Conservation (phyloP, 306 rosid species). For the Lablab purpureus region DNA sequence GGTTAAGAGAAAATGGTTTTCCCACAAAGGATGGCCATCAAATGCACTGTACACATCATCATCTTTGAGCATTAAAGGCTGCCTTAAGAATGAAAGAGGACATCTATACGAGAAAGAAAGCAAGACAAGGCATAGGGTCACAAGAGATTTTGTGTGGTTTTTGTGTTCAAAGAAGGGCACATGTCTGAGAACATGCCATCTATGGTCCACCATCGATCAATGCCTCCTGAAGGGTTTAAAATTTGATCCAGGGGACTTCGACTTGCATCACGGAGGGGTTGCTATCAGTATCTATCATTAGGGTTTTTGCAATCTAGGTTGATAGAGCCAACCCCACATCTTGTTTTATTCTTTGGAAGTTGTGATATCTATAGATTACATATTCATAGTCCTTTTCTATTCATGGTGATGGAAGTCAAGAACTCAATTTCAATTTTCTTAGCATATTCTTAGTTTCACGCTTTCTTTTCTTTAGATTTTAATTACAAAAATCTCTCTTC, state of each 20-base stretch:
- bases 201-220: constrained; percentile 58
- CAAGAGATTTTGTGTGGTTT: constrained; percentile 50
- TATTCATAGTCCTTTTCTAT: constrained; percentile 58
- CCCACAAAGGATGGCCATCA: constrained; percentile 42
- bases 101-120: constrained; percentile 48
- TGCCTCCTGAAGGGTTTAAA: constrained; percentile 49
- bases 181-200: constrained; percentile 40
- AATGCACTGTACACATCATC: constrained; percentile 41
- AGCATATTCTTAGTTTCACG: background rate
- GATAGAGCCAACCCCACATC: constrained; percentile 57
- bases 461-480: background rate
- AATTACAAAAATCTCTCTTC: background rate
- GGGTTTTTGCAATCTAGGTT: constrained; percentile 62
- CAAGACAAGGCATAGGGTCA: constrained; percentile 47
- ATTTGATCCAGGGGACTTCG: constrained; percentile 60
- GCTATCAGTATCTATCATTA: constrained; percentile 68
- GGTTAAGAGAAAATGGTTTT: constrained; percentile 8
- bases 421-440: constrained; percentile 34
- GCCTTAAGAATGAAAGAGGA: constrained; percentile 49
- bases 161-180: constrained; percentile 42
- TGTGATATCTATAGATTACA: constrained; percentile 49
- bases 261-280: constrained; percentile 68
- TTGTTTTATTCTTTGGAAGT: constrained; percentile 64
- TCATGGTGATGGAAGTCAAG: background rate
- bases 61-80: constrained; percentile 49